These are phyloP conservation scores for Podospora anserina DNA, from an alignment of 495 filamentous ascomycete species.

Conservation along the genomic window DNA sequence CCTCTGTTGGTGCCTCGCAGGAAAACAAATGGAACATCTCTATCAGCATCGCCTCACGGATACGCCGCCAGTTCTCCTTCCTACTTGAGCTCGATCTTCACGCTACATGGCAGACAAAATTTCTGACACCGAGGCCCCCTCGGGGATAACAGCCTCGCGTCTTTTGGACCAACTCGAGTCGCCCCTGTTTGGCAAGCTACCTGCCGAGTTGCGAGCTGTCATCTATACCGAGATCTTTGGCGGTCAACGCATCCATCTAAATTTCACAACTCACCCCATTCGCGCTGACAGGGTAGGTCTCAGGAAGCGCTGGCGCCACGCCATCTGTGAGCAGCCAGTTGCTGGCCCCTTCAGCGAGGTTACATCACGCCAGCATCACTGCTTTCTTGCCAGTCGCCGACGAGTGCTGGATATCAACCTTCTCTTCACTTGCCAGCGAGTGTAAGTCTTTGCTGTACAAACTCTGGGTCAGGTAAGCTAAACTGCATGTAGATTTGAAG, in stretches of 20 bases:
- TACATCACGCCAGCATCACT: slow-evolving; percentile 10
- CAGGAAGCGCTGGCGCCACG: slow-evolving; percentile 16
- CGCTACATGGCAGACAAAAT: not conserved
- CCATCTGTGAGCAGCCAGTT: slow-evolving; percentile 10
- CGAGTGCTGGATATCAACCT: slow-evolving; percentile 13
- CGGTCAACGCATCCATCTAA: slow-evolving; percentile 13
- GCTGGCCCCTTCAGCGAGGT: not conserved
- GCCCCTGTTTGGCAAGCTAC: slow-evolving; percentile 17
- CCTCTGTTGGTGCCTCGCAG: not conserved
- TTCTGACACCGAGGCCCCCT: too few species aligned
- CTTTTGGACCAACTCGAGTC: slow-evolving; percentile 11
- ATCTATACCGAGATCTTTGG: slow-evolving; percentile 19
- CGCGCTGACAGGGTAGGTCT: slow-evolving; percentile 20
- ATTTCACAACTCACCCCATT: slow-evolving; percentile 17
- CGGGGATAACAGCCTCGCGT: not conserved
- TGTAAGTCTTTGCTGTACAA: slow-evolving; percentile 10
- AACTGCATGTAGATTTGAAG: slow-evolving; percentile 8
- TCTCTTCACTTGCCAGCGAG: slow-evolving; percentile 18
- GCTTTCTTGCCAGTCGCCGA: slow-evolving; percentile 10
- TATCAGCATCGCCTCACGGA: not conserved
- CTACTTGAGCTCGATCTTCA: not conserved
- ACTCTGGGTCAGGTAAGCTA: not conserved
- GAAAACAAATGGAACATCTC: not conserved
- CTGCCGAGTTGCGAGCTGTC: slow-evolving; percentile 15
- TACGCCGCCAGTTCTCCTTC: not conserved